Conservation (phyloP, 1,284 basidiomycete genomes). For the Cutaneotrichosporon curvatum region DNA sequence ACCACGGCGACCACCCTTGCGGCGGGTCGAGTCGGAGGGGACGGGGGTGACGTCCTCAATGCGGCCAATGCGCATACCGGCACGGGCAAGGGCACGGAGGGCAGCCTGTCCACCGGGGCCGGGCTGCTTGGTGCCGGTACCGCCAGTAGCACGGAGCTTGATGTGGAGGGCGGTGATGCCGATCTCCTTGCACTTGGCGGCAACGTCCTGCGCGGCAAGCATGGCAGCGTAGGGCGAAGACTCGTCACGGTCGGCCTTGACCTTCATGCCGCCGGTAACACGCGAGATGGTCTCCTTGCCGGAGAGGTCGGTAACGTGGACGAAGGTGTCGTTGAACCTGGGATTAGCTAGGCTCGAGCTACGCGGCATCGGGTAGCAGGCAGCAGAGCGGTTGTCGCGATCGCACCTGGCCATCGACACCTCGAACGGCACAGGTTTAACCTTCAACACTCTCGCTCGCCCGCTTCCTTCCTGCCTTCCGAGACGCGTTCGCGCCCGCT, state of each 20-base stretch:
- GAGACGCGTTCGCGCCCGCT: no score
- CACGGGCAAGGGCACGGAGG: constrained; percentile 94
- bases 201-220: constrained; percentile 97
- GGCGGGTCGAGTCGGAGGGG: constrained; percentile 92
- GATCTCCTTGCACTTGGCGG: constrained; percentile 93
- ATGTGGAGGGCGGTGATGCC: constrained; percentile 83
- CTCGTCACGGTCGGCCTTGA: constrained; percentile 99
- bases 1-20: constrained; percentile 99
- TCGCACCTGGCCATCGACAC: background rate
- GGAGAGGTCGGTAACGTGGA: constrained; percentile 97
- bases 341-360: no score
- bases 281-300: constrained; percentile 98
- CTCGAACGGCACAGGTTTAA: background rate
- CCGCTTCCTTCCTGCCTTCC: no score
- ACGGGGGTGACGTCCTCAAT: constrained; percentile 95
- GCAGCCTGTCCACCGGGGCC: constrained; percentile 98
- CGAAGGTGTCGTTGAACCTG: constrained; percentile 97
- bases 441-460: no score
- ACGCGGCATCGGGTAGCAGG: no score
- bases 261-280: constrained; percentile 99
- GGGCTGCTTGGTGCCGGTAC: constrained; percentile 97
- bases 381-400: background rate
- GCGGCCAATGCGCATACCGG: constrained; percentile 96
- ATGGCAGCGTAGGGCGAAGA: constrained; percentile 98
- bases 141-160: constrained; percentile 96